phyloP scores from a whole-genome alignment of 1,139 yeast species.

The Hansenula anomala region DNA sequence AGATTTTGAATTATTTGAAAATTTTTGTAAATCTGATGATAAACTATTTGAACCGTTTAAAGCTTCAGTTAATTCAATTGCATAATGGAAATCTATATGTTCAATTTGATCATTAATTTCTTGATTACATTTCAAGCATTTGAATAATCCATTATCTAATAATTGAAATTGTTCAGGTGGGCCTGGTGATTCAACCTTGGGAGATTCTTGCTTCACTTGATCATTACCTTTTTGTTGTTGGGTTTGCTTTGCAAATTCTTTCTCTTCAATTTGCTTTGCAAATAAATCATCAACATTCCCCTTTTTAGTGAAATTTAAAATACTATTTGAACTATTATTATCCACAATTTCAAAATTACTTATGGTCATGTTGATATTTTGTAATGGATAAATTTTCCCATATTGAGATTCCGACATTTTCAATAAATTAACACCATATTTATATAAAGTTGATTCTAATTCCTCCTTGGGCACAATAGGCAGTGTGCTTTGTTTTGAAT shows the following conservation, averaged over 20 bases:
- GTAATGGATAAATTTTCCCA: constrained; percentile 40
- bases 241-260: no score
- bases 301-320: constrained; percentile 16
- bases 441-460: constrained; percentile 33
- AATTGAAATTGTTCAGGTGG: background rate
- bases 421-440: constrained; percentile 34
- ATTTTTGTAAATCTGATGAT: constrained; percentile 8
- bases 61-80: constrained; percentile 24
- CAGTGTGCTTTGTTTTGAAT: constrained; percentile 44
- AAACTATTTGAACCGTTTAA: constrained; percentile 17
- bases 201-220: no score
- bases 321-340: constrained; percentile 22
- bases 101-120: constrained; percentile 21
- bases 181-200: no score
- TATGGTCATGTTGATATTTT: constrained; percentile 44
- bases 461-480: constrained; percentile 30
- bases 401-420: constrained; percentile 34
- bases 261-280: background rate
- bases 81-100: constrained; percentile 31
- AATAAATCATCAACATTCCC: constrained; percentile 9
- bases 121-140: constrained; percentile 15
- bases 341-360: constrained; percentile 46
- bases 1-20: constrained; percentile 3
- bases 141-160: constrained; percentile 1
- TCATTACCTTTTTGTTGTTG: no score